Evolutionary conservation across 2,329 filamentous ascomycete species (phyloP).

Genomic region (Uncinocarpus reesii): DNA sequence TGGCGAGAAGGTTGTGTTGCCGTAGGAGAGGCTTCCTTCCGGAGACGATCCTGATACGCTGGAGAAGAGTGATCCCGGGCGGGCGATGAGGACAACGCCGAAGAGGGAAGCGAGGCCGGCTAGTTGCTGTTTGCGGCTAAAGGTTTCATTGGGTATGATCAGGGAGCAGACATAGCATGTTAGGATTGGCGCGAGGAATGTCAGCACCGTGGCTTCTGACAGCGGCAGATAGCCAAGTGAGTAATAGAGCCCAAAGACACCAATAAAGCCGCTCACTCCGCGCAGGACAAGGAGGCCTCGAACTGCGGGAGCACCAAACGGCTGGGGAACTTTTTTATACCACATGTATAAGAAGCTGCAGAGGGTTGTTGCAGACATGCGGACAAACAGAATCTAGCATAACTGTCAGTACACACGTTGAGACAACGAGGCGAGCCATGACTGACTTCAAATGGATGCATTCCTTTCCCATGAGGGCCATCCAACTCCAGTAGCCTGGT

Average conservation of each 20-base stretch:
- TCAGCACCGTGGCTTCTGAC: constrained; percentile 80
- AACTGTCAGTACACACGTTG: background rate
- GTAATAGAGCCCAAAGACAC: constrained; percentile 69
- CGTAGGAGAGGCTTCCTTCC: constrained; percentile 3
- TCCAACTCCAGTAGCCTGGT: constrained; percentile 63
- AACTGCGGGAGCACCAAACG: constrained; percentile 58
- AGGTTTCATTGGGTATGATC: constrained; percentile 60
- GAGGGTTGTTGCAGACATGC: constrained; percentile 64
- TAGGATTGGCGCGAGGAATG: constrained; percentile 70
- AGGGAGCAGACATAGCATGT: constrained; percentile 72
- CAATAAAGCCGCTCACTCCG: constrained; percentile 63
- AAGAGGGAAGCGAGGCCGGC: constrained; percentile 63
- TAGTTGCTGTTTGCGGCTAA: constrained; percentile 65
- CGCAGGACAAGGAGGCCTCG: constrained; percentile 57
- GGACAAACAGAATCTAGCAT: constrained; percentile 59
- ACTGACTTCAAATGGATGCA: constrained; percentile 64
- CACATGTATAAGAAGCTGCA: constrained; percentile 64
- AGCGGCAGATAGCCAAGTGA: constrained; percentile 69
- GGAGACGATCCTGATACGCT: constrained; percentile 15
- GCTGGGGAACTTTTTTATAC: constrained; percentile 54
- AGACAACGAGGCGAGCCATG: background rate
- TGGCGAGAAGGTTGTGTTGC: constrained; percentile 1
- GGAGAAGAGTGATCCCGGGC: constrained; percentile 51
- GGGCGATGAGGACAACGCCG: constrained; percentile 75
- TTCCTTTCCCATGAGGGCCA: constrained; percentile 54